phyloP scores from a whole-genome alignment of 2,329 filamentous ascomycete species.

The Alternaria incomplexa region DNA sequence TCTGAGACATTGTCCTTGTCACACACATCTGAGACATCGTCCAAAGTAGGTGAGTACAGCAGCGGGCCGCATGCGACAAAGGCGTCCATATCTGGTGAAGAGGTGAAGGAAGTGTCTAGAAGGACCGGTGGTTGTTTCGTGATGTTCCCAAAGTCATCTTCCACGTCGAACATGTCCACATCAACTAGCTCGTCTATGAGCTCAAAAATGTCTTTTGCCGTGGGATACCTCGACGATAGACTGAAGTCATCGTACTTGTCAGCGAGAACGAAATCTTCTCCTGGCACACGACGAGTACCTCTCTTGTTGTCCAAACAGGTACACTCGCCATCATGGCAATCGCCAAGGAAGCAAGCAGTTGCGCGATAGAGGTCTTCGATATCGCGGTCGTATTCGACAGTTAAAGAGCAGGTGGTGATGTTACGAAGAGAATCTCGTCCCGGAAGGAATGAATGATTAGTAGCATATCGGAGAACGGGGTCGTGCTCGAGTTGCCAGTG shows the following conservation, averaged over 20 bases:
- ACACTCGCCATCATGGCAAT: conserved; percentile 7
- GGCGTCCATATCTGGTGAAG: not conserved
- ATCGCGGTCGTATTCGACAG: conserved; percentile 5
- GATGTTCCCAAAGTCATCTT: not conserved
- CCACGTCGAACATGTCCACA: not conserved
- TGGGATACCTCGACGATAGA: not conserved
- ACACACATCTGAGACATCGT: not conserved
- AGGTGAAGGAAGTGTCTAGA: not conserved
- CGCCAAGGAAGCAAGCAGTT: conserved; percentile 6
- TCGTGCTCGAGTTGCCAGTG: not conserved
- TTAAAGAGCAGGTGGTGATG: not conserved
- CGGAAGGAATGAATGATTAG: not conserved
- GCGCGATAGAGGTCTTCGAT: conserved; percentile 6
- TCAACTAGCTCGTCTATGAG: not conserved
- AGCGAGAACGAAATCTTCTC: not conserved
- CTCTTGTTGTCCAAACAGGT: not conserved
- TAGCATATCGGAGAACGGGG: not conserved
- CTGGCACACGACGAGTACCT: not conserved
- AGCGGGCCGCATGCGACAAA: not conserved
- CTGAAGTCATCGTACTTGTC: not conserved
- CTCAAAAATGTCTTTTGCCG: not conserved
- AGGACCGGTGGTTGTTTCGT: not conserved
- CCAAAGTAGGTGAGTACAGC: not conserved
- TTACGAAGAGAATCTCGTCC: conserved; percentile 1
- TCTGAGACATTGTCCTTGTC: not conserved